Conservation (phyloP, 768 basidiomycete species). For the Tricholoma flavovirens region DNA sequence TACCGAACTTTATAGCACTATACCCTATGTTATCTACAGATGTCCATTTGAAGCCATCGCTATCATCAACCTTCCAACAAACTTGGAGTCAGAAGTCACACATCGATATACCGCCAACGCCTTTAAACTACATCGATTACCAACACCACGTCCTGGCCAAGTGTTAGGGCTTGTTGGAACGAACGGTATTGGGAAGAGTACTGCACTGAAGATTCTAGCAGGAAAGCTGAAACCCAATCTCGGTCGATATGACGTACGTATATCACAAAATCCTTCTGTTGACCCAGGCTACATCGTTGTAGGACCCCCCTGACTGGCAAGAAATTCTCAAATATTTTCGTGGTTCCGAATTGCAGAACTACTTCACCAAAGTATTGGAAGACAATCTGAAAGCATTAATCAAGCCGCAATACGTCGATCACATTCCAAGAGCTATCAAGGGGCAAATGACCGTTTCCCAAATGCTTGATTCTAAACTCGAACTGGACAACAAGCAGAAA, state of each 20-base stretch:
- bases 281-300: constrained; percentile 3
- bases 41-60: constrained; percentile 99
- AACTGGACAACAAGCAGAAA: constrained; percentile 81
- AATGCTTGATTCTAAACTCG: constrained; percentile 91
- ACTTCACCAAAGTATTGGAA: constrained; percentile 98
- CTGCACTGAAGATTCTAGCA: constrained; percentile 92
- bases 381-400: constrained; percentile 98
- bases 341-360: constrained; percentile 97
- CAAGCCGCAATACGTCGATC: constrained; percentile 99
- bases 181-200: constrained; percentile 99
- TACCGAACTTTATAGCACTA: neutral
- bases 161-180: constrained; percentile 98
- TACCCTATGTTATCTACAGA: constrained; percentile 34
- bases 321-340: constrained; percentile 98
- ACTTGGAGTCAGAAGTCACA: constrained; percentile 92
- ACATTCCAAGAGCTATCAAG: constrained; percentile 95
- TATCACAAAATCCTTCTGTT: neutral
- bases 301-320: constrained; percentile 99
- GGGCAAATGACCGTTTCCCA: constrained; percentile 77
- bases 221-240: constrained; percentile 98
- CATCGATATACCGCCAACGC: constrained; percentile 98
- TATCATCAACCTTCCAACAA: constrained; percentile 98
- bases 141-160: constrained; percentile 95
- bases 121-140: constrained; percentile 97
- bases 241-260: constrained; percentile 85